phyloP scores from a whole-genome alignment of 1,139 yeast genomes.

The Sugiyamaella neomexicana region DNA sequence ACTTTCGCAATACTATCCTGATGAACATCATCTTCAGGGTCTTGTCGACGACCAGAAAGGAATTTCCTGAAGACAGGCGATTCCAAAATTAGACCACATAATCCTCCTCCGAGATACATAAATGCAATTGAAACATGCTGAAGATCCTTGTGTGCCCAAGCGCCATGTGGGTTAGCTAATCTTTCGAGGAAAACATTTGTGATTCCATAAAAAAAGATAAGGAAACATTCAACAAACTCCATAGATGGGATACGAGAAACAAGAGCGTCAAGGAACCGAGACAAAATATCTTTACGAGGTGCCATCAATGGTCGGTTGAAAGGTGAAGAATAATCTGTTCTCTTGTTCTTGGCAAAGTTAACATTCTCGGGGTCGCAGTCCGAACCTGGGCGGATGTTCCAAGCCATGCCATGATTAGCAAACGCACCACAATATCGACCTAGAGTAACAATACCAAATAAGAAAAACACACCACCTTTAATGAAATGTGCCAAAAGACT shows the following conservation, averaged over 20 bases:
- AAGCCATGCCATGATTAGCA: conserved; percentile 77
- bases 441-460: conserved; percentile 71
- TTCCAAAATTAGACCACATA: conserved; percentile 85
- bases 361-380: not conserved
- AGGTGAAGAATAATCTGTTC: not conserved
- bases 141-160: conserved; percentile 87
- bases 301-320: not conserved
- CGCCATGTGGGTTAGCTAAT: conserved; percentile 67
- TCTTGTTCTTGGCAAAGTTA: not conserved
- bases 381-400: conserved; percentile 61
- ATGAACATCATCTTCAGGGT: conserved; percentile 13
- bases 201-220: conserved; percentile 82
- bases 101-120: conserved; percentile 87
- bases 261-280: conserved; percentile 31
- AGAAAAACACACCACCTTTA: conserved; percentile 87
- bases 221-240: conserved; percentile 79
- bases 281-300: not conserved
- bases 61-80: conserved; percentile 45
- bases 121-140: conserved; percentile 96
- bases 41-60: conserved; percentile 20
- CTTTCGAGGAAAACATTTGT: conserved; percentile 91
- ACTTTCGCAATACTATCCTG: not conserved
- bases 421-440: conserved; percentile 87
- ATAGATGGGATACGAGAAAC: conserved; percentile 46
- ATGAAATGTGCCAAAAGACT: conserved; percentile 91